A percentile compares a stretch with the other conserved stretches of the same genome.
Conservation (phyloP, 441 rosid genomes). For the Croton setiger region DNA sequence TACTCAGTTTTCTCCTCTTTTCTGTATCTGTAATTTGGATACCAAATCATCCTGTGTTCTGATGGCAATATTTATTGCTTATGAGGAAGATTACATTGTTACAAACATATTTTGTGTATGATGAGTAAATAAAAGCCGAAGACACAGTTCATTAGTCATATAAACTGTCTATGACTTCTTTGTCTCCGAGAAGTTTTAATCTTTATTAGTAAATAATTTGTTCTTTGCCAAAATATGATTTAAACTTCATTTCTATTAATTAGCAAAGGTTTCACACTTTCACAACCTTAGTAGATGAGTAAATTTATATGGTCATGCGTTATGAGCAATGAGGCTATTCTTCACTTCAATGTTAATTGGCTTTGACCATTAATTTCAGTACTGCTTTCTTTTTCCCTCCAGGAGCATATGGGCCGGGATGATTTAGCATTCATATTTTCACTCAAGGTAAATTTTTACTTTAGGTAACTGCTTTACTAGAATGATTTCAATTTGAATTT, state of each 20-base stretch:
- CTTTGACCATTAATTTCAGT: not conserved
- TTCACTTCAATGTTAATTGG: conserved; percentile 3
- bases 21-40: not conserved
- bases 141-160: not conserved
- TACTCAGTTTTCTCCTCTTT: conserved; percentile 1
- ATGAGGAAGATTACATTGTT: not conserved
- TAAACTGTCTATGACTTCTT: not conserved
- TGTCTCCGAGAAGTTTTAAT: too few species aligned
- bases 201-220: not conserved
- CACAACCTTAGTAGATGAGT: not conserved
- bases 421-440: conserved; percentile 86
- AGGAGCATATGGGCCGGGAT: conserved; percentile 94
- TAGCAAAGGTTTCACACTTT: not conserved
- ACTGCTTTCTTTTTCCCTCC: conserved; percentile 23
- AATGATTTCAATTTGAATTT: not conserved
- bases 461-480: conserved; percentile 3
- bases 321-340: not conserved
- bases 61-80: not conserved
- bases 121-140: not conserved
- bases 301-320: not conserved
- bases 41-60: not conserved
- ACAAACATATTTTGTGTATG: not conserved
- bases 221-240: not conserved
- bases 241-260: not conserved
- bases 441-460: conserved; percentile 53